These are phyloP conservation scores for Juncus inflexus DNA, from an alignment of 176 grass and related monocot genomes.

Conservation along the genomic window DNA sequence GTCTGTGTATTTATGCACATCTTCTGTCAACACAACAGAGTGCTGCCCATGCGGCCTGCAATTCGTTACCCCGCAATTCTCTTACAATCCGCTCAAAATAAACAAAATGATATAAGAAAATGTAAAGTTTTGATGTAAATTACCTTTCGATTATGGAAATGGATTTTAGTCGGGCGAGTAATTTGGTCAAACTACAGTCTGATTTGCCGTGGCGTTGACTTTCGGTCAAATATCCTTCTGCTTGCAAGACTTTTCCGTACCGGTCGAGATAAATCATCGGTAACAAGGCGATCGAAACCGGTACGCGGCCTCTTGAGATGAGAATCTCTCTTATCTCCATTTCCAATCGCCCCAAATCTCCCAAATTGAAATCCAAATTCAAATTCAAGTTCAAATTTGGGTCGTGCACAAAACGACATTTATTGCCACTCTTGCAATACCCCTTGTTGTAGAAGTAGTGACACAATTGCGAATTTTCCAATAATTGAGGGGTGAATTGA, in stretches of 20 bases:
- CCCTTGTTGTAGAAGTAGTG: constrained; percentile 33
- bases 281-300: constrained; percentile 76
- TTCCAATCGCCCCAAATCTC: constrained; percentile 9
- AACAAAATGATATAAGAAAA: not conserved
- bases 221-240: constrained; percentile 90
- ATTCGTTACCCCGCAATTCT: not conserved
- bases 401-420: constrained; percentile 43
- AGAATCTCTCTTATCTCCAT: constrained; percentile 24
- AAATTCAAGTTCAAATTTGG: not conserved
- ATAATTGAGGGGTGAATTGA: constrained; percentile 1
- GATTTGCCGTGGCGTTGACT: constrained; percentile 78
- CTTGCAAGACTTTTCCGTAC: constrained; percentile 78
- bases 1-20: constrained; percentile 50
- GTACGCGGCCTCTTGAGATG: constrained; percentile 46
- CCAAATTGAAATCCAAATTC: constrained; percentile 13
- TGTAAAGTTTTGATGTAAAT: not conserved
- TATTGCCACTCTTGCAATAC: constrained; percentile 44
- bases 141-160: constrained; percentile 74
- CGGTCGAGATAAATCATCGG: constrained; percentile 66
- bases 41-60: constrained; percentile 83
- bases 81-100: not conserved
- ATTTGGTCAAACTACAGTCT: constrained; percentile 74
- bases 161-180: constrained; percentile 67
- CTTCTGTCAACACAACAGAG: constrained; percentile 64
- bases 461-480: constrained; percentile 22